phyloP scores from a whole-genome alignment of 805 yeast genomes.

The Myxozyma vanderwaltii region DNA sequence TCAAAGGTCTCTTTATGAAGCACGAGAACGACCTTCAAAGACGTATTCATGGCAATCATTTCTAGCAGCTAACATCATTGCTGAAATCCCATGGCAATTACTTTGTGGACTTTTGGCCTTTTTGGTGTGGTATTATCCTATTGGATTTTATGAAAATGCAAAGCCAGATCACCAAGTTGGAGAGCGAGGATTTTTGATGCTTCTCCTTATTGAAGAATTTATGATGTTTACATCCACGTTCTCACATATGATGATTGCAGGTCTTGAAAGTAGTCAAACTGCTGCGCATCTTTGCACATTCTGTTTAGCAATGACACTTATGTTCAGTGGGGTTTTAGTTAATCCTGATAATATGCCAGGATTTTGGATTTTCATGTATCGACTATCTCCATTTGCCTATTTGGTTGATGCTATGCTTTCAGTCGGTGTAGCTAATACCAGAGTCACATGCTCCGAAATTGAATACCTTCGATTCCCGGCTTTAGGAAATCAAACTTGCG shows the following conservation, averaged over 20 bases:
- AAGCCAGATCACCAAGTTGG: conserved; percentile 47
- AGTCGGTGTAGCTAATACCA: conserved; percentile 52
- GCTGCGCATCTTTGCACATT: conserved; percentile 40
- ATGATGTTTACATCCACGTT: conserved; percentile 53
- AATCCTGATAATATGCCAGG: conserved; percentile 64
- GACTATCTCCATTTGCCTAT: conserved; percentile 72
- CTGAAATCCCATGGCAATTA: conserved; percentile 67
- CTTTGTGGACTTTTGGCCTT: conserved; percentile 59
- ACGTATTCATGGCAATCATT: conserved; percentile 69
- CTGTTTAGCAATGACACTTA: conserved; percentile 57
- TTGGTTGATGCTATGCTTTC: conserved; percentile 60
- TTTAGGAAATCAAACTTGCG: conserved; percentile 60
- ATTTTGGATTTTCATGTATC: conserved; percentile 84
- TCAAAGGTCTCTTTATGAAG: conserved; percentile 70
- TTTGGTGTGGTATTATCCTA: conserved; percentile 62
- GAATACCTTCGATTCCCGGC: conserved; percentile 62
- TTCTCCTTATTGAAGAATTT: conserved; percentile 30
- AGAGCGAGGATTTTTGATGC: conserved; percentile 53
- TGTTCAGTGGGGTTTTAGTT: conserved; percentile 72
- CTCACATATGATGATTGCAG: conserved; percentile 53
- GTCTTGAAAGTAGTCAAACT: conserved; percentile 35
- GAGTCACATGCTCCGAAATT: conserved; percentile 51
- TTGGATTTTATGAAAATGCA: conserved; percentile 57
- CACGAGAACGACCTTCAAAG: conserved; percentile 71
- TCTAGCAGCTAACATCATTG: conserved; percentile 60